phyloP scores from a whole-genome alignment of 2,329 filamentous ascomycete genomes.

The Pestalotiopsis sp. region DNA sequence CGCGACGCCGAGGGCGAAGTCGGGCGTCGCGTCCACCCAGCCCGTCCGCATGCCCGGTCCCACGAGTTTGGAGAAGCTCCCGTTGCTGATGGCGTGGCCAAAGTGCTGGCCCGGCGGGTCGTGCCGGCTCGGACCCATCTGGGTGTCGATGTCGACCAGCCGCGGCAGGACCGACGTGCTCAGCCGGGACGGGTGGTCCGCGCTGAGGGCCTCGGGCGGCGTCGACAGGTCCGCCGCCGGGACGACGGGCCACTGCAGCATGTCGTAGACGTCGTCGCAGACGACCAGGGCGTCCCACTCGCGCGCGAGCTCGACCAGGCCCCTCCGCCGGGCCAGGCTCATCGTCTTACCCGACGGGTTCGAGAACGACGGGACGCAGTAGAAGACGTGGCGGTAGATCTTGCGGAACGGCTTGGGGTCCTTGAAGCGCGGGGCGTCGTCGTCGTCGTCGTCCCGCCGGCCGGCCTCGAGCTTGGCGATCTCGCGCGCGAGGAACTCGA shows the following conservation, averaged over 20 bases:
- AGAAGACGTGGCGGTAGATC: constrained; percentile 85
- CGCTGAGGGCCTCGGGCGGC: not conserved
- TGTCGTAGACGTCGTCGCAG: constrained; percentile 92
- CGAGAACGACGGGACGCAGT: constrained; percentile 84
- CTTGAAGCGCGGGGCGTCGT: constrained; percentile 8
- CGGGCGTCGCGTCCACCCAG: constrained; percentile 74
- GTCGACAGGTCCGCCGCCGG: constrained; percentile 4
- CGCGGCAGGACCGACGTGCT: constrained; percentile 65
- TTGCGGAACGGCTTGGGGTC: constrained; percentile 57
- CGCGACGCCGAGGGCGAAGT: constrained; percentile 52
- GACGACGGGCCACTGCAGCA: constrained; percentile 73
- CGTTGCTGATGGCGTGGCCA: constrained; percentile 83
- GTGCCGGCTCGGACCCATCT: constrained; percentile 55
- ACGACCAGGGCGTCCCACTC: constrained; percentile 81
- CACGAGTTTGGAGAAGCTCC: constrained; percentile 85
- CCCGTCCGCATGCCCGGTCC: constrained; percentile 82
- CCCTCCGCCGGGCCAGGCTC: constrained; percentile 66
- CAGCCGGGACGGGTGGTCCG: constrained; percentile 20
- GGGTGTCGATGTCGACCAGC: constrained; percentile 76
- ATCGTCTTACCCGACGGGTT: constrained; percentile 89
- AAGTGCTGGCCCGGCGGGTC: constrained; percentile 49
- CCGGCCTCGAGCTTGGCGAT: constrained; percentile 39
- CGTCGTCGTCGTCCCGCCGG: not conserved
- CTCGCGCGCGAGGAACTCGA: constrained; percentile 58
- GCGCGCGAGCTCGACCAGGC: constrained; percentile 76